These are phyloP conservation scores for Cystobasidium ongulense DNA, from an alignment of 768 basidiomycete genomes.

Conservation along the genomic window DNA sequence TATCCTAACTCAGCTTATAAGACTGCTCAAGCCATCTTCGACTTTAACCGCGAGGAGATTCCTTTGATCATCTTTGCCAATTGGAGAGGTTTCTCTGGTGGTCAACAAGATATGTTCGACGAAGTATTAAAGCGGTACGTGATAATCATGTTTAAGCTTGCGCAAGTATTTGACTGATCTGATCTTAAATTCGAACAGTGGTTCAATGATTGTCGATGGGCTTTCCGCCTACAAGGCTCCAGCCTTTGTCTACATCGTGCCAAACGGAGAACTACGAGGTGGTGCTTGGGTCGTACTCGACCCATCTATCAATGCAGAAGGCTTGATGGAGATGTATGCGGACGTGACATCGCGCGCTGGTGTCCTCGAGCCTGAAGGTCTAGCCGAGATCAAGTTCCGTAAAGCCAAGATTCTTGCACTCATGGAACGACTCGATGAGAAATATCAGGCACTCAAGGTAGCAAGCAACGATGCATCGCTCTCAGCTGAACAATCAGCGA, in stretches of 20 bases:
- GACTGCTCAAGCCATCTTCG: conserved; percentile 98
- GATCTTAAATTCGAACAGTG: conserved; percentile 31
- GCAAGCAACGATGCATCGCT: conserved; percentile 68
- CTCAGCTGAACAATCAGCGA: conserved; percentile 64
- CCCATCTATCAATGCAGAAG: conserved; percentile 88
- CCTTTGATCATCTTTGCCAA: conserved; percentile 98
- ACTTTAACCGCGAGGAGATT: conserved; percentile 92
- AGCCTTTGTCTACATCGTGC: conserved; percentile 95
- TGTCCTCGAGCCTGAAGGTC: conserved; percentile 89
- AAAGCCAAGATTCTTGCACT: conserved; percentile 78
- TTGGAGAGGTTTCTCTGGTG: conserved; percentile 99
- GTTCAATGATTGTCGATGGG: conserved; percentile 78
- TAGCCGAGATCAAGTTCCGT: conserved; percentile 96
- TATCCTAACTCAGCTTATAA: conserved; percentile 99
- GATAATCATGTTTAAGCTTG: not conserved
- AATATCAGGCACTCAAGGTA: conserved; percentile 70
- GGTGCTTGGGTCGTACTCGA: conserved; percentile 99
- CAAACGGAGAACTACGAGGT: conserved; percentile 95
- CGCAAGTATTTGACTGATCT: not conserved
- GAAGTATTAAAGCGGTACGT: conserved; percentile 41
- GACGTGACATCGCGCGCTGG: conserved; percentile 92
- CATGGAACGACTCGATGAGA: conserved; percentile 87
- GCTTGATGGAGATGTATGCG: conserved; percentile 97
- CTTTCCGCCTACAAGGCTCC: conserved; percentile 94
- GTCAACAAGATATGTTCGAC: conserved; percentile 85